Base-by-base conservation (phyloP, 1,139 yeast species). In the Meyerozyma carpophila region DNA sequence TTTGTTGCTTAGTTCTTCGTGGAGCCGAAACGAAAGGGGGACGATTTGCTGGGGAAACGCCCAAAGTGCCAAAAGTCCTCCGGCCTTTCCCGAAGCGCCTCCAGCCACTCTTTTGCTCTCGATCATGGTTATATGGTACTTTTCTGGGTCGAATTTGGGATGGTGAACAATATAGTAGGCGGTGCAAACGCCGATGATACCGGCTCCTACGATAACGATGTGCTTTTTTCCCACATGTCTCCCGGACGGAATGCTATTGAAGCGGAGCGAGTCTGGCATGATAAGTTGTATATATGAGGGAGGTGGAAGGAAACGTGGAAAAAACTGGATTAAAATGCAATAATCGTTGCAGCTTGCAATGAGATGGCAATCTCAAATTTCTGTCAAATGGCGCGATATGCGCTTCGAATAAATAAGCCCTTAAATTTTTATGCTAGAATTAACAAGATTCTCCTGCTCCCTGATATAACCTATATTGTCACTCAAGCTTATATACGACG, bases 71-170 rank as follows among this genome's bases (percentile, higher is more conserved):
- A 93, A 66, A 41, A 93, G 70, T 0, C 98, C 98, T 36, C 98
- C 98, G 3, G 98, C 98, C 57, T 93, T 93, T 44, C 98, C 98
- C 36, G 91, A 81, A 14, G 98, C 98, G 36, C 97, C 98, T 41
- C 97, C 95, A 0, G 98, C 98, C 3, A 93, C 95, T 56, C 96
- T 75, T 52, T 87, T 86, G 44, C 94, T 84, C 62, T 93, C 98
- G 20, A 93, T 63, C n/a, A 93, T 78, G 14, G 96, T 87, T 51
- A 93, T 86, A 55, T 87, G 90, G 57, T 86, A 82, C 46, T 79
- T 82, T 26, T 70, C 67, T 0, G 87, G 79, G 56, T 85, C 84
- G 60, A 83, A 93, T 45, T 76, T 74, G 5, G 95, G 93, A 61
- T 93, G 98, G 48, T 78, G 78, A 4, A 94, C 86, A 41, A 93